Evolutionary conservation across 225 moss, liverwort and hornwort genomes (phyloP), one percentile per base, ranked within the genome.

Genomic region (Bryum argenteum): DNA sequence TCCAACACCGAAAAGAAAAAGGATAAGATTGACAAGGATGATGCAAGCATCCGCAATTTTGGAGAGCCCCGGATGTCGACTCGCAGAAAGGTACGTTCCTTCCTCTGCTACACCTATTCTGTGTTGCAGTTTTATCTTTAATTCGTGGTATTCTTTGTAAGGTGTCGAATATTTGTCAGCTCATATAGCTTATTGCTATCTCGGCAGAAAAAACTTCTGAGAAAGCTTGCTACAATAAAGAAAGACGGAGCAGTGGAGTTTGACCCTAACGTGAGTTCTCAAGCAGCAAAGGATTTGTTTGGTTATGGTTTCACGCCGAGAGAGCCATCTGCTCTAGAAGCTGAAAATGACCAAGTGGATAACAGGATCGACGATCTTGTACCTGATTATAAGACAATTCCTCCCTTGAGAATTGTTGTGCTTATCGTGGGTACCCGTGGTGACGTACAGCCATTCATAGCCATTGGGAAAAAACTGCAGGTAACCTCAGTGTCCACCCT

Each of bases 381-480:
- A n/a, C 54, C 21, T 33, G 74, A 77, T 23, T 44, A 58, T 8
- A 74, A 43, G 61, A 51, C 68, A 71, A 72, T 87, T 57, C 87
- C 83, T 75, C 87, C 86, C 14, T 73, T 89, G 43, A 83, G 58
- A 62, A 87, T 89, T 66, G 89, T 89, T 20, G 87, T 89, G 80
- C 83, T 89, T 59, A 89, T 89, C 56, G 89, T 89, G 54, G 89
- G 89, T 20, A 89, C 89, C 24, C 86, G 89, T 39, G 89, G 89
- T 56, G 89, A 89, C 38, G 89, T 89, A 42, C 89, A 89, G 77
- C 89, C 89, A 24, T 89, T 89, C 72, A 82, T 89, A 70, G 89
- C 89, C 18, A 89, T 89, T 71, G 89, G 89, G 28, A 89, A 87
- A 45, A 81, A 53, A 70, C 43, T 89, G 75, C 87, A 89, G 89